Percentiles rank a stretch among this genome's conserved stretches.
Conservation (phyloP, 2,329 filamentous ascomycete species). For the Colletotrichum godetiae region DNA sequence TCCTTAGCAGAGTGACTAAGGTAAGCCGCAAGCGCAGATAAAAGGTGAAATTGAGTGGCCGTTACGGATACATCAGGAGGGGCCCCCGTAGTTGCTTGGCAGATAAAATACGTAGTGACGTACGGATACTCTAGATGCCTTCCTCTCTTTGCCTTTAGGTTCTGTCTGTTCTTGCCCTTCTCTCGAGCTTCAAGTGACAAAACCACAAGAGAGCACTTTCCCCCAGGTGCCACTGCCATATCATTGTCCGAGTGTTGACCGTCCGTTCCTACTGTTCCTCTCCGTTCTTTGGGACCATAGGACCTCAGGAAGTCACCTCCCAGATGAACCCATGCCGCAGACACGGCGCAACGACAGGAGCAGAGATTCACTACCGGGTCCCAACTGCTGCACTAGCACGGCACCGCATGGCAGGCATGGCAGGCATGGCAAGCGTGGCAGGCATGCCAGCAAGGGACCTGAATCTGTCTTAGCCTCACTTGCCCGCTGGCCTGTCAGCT, state of each 20-base stretch:
- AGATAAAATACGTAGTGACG: background rate
- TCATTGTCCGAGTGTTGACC: background rate
- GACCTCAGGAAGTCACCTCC: background rate
- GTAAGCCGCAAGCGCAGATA: background rate
- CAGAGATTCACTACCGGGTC: conserved; percentile 9
- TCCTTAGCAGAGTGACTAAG: background rate
- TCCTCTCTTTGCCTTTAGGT: background rate
- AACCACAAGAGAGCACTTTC: background rate
- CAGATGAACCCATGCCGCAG: background rate
- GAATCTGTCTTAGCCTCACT: conserved; percentile 20
- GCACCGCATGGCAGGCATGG: conserved; percentile 5
- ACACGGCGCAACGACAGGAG: background rate
- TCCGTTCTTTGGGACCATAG: background rate
- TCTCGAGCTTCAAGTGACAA: background rate
- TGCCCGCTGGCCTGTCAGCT: background rate
- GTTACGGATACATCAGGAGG: conserved; percentile 13
- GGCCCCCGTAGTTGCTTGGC: background rate
- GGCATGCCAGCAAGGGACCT: conserved; percentile 21
- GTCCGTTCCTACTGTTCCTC: background rate
- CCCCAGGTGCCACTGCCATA: background rate
- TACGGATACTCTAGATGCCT: background rate
- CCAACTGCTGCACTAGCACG: conserved; percentile 1
- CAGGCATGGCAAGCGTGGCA: conserved; percentile 3
- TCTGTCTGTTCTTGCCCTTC: background rate
- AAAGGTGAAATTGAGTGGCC: conserved; percentile 10